These are phyloP conservation scores for Aspergillus affinis DNA, from an alignment of 495 filamentous ascomycete genomes.

Conservation along the genomic window DNA sequence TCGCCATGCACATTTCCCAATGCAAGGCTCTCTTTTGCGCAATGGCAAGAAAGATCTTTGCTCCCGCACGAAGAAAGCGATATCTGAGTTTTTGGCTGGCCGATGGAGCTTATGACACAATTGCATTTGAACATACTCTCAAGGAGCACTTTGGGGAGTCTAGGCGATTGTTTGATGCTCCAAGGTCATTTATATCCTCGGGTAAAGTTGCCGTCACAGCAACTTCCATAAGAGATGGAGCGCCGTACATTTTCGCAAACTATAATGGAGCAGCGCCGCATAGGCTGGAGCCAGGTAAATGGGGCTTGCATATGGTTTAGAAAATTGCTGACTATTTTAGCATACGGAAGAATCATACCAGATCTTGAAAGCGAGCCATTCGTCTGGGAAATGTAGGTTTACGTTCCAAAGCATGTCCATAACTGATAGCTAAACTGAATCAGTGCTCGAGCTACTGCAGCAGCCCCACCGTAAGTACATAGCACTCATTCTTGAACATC, in stretches of 20 bases:
- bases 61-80: conserved; percentile 6
- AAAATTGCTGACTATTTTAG: conserved; percentile 8
- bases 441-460: conserved; percentile 27
- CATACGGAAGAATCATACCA: conserved; percentile 16
- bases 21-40: conserved; percentile 22
- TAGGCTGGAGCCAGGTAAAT: conserved; percentile 13
- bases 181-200: conserved; percentile 9
- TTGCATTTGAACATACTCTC: conserved; percentile 18
- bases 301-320: neutral
- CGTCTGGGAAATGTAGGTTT: conserved; percentile 24
- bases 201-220: conserved; percentile 17
- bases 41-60: conserved; percentile 22
- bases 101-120: conserved; percentile 26
- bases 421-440: conserved; percentile 1
- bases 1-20: conserved; percentile 12
- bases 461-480: conserved; percentile 20
- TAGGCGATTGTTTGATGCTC: conserved; percentile 15
- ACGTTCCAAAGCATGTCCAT: neutral
- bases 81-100: conserved; percentile 17
- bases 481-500: too few species aligned
- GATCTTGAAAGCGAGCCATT: conserved; percentile 16
- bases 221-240: conserved; percentile 12
- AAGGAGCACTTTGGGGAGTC: conserved; percentile 23
- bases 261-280: conserved; percentile 17
- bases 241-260: conserved; percentile 18